phyloP scores from a whole-genome alignment of 352 stramenopile genomes.

The Lagenidium giganteum region DNA sequence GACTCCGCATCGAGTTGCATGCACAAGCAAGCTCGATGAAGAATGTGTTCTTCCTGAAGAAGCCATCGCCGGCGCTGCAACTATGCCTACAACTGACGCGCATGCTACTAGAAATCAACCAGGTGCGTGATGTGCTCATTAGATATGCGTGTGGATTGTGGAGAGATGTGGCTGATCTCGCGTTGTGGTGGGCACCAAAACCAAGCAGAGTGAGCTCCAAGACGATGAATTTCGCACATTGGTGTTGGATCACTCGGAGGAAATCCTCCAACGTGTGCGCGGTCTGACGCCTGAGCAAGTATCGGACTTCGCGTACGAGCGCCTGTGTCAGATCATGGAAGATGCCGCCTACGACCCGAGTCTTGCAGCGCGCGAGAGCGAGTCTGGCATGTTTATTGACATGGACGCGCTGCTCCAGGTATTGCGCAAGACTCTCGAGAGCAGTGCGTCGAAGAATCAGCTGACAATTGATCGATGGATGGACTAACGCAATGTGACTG shows the following conservation, averaged over 20 bases:
- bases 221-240: constrained; percentile 45
- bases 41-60: constrained; percentile 50
- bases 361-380: constrained; percentile 46
- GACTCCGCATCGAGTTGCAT: too few species aligned
- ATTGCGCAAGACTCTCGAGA: too few species aligned
- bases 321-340: constrained; percentile 41
- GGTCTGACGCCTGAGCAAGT: constrained; percentile 22
- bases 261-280: constrained; percentile 25
- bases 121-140: constrained; percentile 12
- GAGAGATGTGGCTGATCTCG: too few species aligned
- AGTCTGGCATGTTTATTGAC: constrained; percentile 61
- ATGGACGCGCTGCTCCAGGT: constrained; percentile 33
- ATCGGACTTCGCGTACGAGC: constrained; percentile 29
- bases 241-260: constrained; percentile 31
- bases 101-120: constrained; percentile 16
- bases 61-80: constrained; percentile 38
- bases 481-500: too few species aligned
- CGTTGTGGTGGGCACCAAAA: too few species aligned
- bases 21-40: constrained; percentile 24
- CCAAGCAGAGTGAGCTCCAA: constrained; percentile 11
- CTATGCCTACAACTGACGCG: constrained; percentile 39
- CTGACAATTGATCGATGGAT: too few species aligned
- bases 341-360: constrained; percentile 50
- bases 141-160: too few species aligned
- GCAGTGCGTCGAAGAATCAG: too few species aligned